Evolutionary conservation across 768 basidiomycete species (phyloP).

Genomic region (Boletus subparvulus): DNA sequence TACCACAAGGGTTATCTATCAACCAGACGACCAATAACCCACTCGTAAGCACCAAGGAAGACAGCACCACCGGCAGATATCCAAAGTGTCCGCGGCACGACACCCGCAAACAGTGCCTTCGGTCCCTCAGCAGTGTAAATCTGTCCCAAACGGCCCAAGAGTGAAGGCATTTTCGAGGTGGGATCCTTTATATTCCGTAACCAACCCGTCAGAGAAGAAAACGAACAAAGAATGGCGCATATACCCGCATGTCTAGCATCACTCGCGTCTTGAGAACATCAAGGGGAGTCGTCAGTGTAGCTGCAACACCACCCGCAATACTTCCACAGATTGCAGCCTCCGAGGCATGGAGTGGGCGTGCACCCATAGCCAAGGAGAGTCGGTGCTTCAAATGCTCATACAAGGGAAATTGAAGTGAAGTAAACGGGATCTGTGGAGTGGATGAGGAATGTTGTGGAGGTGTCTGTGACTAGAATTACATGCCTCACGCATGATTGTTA

Average conservation of each 20-base stretch:
- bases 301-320: constrained; percentile 87
- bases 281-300: constrained; percentile 87
- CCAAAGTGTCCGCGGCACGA: constrained; percentile 91
- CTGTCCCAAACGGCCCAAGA: constrained; percentile 52
- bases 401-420: constrained; percentile 91
- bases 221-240: constrained; percentile 18
- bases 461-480: neutral
- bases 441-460: constrained; percentile 2
- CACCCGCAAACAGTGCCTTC: constrained; percentile 78
- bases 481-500: constrained; percentile 72
- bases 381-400: constrained; percentile 84
- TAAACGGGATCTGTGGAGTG: constrained; percentile 82
- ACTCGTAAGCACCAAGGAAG: constrained; percentile 96
- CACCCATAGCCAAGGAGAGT: constrained; percentile 52
- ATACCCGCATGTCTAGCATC: constrained; percentile 88
- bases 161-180: constrained; percentile 50
- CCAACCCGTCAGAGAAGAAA: neutral
- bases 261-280: constrained; percentile 97
- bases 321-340: constrained; percentile 89
- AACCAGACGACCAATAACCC: constrained; percentile 56
- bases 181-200: constrained; percentile 42
- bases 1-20: constrained; percentile 12
- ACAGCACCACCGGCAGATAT: constrained; percentile 96
- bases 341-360: constrained; percentile 61
- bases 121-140: constrained; percentile 76